Evolutionary conservation across 2,329 filamentous ascomycete species (phyloP), one percentile per base, ranked within the genome.

Genomic region (Penicillium sp.): DNA sequence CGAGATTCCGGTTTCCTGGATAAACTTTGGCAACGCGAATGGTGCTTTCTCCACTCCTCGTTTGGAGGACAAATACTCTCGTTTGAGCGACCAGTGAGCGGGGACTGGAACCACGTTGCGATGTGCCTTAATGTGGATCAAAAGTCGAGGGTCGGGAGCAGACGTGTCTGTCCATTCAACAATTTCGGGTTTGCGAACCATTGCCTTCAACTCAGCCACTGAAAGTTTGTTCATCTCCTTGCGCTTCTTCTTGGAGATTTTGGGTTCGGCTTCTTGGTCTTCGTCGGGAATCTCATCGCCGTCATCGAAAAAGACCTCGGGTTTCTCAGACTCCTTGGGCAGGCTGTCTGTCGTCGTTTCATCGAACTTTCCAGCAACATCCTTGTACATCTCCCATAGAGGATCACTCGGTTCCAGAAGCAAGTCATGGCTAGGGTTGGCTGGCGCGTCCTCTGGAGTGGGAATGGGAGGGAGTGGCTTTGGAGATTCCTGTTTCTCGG

Each of bases 111-210:
- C 92, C 24, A 97, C 90, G 70, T 99, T 99, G 63, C 92, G 87
- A 71, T 95, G 90, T 3, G 90, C 88, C 75, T 97, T 99, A 79
- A 99, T 92, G 68, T 96, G 90, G 24, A 97, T 90, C 10, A 99
- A 83, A 41, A 97, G 79, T 52, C 88, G 85, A 13, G 94, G 94
- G 70, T 99, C 92, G 24, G 89, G 86, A 0, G 94, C 92, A 14
- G 91, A 95, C 11, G 90, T 90, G 70, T 99, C 94, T 50, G 95
- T 94, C 94, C 94, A 97, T 68, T 99, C 94, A 5, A 99, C 93
- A 9, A 96, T 85, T 73, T 99, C 94, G 2, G 94, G 94, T 63
- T 92, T 93, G 65, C 82, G 84, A 56, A 97, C 94, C 51, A 96
- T 78, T 5, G 93, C 90, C 76, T 99, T 99, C 59, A 99, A 83